These are phyloP conservation scores for Rosa multiflora DNA, from an alignment of 306 rosid genomes.

Conservation along the genomic window DNA sequence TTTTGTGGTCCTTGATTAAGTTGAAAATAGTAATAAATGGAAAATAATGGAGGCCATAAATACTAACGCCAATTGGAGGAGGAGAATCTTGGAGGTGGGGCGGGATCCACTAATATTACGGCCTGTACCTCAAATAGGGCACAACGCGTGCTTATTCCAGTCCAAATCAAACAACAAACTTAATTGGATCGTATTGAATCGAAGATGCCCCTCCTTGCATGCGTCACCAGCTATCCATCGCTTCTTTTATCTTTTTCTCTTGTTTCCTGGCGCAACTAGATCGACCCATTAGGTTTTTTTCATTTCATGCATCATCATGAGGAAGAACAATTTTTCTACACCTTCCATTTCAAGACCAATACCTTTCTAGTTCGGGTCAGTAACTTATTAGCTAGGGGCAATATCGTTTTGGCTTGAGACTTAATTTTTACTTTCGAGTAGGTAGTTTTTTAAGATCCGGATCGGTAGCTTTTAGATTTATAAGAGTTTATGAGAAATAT, in stretches of 20 bases:
- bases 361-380: too few species aligned
- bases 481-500: too few species aligned
- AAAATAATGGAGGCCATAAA: not conserved
- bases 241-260: not conserved
- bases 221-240: not conserved
- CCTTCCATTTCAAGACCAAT: too few species aligned
- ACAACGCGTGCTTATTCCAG: constrained; percentile 55
- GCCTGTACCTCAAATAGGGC: constrained; percentile 52
- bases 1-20: too few species aligned
- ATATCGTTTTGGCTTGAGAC: too few species aligned
- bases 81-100: constrained; percentile 2
- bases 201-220: constrained; percentile 4
- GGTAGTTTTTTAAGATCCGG: too few species aligned
- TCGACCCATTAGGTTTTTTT: not conserved
- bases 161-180: constrained; percentile 17
- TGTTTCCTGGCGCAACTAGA: too few species aligned
- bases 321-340: not conserved
- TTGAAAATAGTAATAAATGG: too few species aligned
- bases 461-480: too few species aligned
- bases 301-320: not conserved
- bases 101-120: constrained; percentile 38
- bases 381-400: too few species aligned
- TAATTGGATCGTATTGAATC: not conserved
- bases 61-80: not conserved
- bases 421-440: too few species aligned